Conservation (phyloP, 495 filamentous ascomycete species). For the Daldinia caldariorum region DNA sequence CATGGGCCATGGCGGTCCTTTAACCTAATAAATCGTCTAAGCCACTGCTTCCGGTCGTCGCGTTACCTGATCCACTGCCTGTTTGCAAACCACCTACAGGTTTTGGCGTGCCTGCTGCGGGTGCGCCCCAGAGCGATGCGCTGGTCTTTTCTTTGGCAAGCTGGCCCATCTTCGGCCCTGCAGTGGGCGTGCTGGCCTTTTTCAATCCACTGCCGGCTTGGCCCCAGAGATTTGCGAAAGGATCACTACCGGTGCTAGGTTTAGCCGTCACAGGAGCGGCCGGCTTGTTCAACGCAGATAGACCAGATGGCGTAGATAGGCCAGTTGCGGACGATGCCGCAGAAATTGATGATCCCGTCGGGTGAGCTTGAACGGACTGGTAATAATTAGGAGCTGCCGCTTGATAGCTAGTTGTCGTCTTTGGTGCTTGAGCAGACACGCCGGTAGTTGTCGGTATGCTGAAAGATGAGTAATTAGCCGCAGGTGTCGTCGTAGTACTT, state of each 20-base stretch:
- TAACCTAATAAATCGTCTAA: conserved; percentile 59
- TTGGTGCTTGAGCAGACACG: conserved; percentile 59
- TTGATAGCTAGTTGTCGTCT: conserved; percentile 73
- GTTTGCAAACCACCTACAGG: conserved; percentile 42
- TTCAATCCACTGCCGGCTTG: conserved; percentile 80
- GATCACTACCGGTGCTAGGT: conserved; percentile 70
- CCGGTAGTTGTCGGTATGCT: conserved; percentile 58
- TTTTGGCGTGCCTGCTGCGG: conserved; percentile 54
- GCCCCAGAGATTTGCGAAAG: conserved; percentile 87
- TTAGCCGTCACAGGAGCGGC: conserved; percentile 62
- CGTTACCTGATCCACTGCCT: conserved; percentile 34
- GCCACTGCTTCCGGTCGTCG: conserved; percentile 46
- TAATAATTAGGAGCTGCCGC: conserved; percentile 91
- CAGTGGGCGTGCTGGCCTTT: conserved; percentile 70
- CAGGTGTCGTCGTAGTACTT: conserved; percentile 63
- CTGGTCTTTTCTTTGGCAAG: conserved; percentile 96
- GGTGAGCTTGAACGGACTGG: conserved; percentile 72
- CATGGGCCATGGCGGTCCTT: conserved; percentile 13
- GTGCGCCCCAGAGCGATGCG: conserved; percentile 90
- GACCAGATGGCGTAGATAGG: conserved; percentile 43
- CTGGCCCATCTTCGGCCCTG: conserved; percentile 81
- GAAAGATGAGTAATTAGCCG: conserved; percentile 65
- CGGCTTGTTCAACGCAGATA: conserved; percentile 50
- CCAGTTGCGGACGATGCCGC: conserved; percentile 40
- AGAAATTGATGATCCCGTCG: conserved; percentile 45